Conservation (phyloP, 148 eudicot species). For the Simmondsia chinensis region DNA sequence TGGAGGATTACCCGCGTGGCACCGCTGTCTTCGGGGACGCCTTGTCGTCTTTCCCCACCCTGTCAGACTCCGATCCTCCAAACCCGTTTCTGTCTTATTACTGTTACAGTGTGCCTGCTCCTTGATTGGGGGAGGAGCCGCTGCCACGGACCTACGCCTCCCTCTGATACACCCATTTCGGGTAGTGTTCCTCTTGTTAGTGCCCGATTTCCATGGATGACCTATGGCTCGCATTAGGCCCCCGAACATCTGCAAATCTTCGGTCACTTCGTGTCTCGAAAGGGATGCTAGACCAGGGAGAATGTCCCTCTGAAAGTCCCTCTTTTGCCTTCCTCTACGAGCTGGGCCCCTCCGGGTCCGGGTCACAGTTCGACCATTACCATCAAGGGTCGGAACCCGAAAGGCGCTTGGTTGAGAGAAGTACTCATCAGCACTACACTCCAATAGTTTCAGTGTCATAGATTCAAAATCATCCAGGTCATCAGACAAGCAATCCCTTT, state of each 20-base stretch:
- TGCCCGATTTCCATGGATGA: conserved; percentile 55
- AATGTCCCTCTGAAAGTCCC: conserved; percentile 88
- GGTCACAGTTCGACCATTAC: conserved; percentile 21
- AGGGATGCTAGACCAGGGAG: conserved; percentile 79
- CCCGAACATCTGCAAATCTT: conserved; percentile 81
- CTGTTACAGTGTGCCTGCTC: conserved; percentile 20
- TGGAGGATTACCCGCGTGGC: conserved; percentile 52
- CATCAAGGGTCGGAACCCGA: conserved; percentile 32
- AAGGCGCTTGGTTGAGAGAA: conserved; percentile 58
- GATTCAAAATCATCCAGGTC: conserved; percentile 67
- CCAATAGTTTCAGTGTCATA: conserved; percentile 47
- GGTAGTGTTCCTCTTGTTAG: conserved; percentile 42
- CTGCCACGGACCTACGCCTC: conserved; percentile 30
- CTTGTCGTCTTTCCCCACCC: conserved; percentile 97
- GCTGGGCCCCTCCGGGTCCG: conserved; percentile 50
- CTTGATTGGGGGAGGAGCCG: conserved; percentile 23
- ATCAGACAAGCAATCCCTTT: conserved; percentile 2
- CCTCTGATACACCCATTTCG: conserved; percentile 56
- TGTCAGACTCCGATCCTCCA: conserved; percentile 62
- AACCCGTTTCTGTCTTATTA: conserved; percentile 30
- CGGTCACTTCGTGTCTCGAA: conserved; percentile 81
- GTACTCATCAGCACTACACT: conserved; percentile 58
- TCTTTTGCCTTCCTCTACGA: conserved; percentile 74
- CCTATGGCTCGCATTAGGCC: conserved; percentile 92
- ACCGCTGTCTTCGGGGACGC: conserved; percentile 78